Base-by-base conservation (phyloP, 495 filamentous ascomycete genomes). In the Penicillium desertorum region DNA sequence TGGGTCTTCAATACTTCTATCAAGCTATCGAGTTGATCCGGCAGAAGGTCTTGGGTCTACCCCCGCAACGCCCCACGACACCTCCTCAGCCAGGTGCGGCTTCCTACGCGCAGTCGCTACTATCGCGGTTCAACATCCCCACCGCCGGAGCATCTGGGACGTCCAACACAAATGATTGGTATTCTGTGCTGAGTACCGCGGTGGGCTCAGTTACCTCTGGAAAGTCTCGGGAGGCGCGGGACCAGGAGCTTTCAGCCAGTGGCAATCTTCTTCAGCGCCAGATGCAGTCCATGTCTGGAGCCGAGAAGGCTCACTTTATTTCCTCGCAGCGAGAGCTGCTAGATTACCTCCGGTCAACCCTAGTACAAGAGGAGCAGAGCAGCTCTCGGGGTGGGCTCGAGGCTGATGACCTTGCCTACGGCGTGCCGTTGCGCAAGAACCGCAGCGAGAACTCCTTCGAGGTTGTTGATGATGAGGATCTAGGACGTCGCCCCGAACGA, bases 41-140 rank as follows among this genome's bases (percentile, higher is more conserved):
- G 62, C 87, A 86, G 63, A 86, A 86, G 59, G 79, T 91, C 19
- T 76, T 94, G 44, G 90, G 86, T 60, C 77, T 88, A 57, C 81
- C 83, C 25, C 85, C 88, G 0, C 72, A 84, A 45, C 72, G 74
- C 34, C 65, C 75, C 1, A 64, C 72, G 11, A 63, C 80, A 14
- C 79, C 88, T 16, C 83, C 83, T 50, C 71, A 76, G 1, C 60
- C 73, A 16, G 72, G 71, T 23, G 71, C 76, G 30, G 76, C 72
- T 11, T 81, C 79, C 27, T 96, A 92, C 69, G 88, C 91, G 4
- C 90, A 95, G 72, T 82, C 78, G 23, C 77, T 96, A 20, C 84
- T 96, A 22, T 86, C 90, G 11, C 84, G 93, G 16, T 96, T 97
- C 79, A 88, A 83, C 67, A 80, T 97, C 29, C 92, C 94, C 17